Evolutionary conservation across 495 filamentous ascomycete genomes (phyloP).

Genomic region (Parmelia sp.): DNA sequence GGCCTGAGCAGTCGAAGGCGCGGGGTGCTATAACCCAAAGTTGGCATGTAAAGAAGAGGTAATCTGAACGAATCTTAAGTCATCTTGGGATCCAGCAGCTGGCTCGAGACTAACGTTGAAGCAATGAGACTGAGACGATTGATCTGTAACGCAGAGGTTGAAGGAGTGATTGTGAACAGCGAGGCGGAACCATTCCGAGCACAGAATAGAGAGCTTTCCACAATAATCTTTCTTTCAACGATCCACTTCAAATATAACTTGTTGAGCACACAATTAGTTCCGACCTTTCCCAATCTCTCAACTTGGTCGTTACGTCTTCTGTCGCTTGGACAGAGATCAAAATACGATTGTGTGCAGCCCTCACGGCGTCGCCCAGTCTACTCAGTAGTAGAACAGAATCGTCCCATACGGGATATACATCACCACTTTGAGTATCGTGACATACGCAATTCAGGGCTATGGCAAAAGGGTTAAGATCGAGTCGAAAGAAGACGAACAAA

Average conservation of each 20-base stretch:
- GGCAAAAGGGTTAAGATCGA: constrained; percentile 77
- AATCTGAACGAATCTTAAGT: background rate
- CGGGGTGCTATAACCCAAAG: background rate
- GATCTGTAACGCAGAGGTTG: background rate
- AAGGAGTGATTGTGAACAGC: background rate
- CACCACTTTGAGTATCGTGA: background rate
- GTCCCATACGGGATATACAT: background rate
- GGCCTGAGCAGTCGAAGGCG: constrained; percentile 7
- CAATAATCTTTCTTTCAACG: background rate
- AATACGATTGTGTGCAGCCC: background rate
- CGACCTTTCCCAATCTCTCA: background rate
- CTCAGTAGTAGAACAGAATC: background rate
- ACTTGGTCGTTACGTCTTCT: background rate
- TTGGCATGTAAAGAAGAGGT: background rate
- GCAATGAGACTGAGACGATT: background rate
- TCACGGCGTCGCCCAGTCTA: background rate
- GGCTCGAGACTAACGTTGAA: background rate
- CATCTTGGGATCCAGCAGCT: background rate
- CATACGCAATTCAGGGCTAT: constrained; percentile 38
- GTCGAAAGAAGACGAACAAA: constrained; percentile 70
- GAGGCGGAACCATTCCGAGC: constrained; percentile 2
- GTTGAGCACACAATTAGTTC: background rate
- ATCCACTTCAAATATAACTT: background rate
- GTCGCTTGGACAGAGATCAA: background rate
- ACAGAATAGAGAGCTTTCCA: too few species aligned